These are phyloP conservation scores for Juglanconis sp. DNA, from an alignment of 2,329 filamentous ascomycete genomes.

Conservation along the genomic window DNA sequence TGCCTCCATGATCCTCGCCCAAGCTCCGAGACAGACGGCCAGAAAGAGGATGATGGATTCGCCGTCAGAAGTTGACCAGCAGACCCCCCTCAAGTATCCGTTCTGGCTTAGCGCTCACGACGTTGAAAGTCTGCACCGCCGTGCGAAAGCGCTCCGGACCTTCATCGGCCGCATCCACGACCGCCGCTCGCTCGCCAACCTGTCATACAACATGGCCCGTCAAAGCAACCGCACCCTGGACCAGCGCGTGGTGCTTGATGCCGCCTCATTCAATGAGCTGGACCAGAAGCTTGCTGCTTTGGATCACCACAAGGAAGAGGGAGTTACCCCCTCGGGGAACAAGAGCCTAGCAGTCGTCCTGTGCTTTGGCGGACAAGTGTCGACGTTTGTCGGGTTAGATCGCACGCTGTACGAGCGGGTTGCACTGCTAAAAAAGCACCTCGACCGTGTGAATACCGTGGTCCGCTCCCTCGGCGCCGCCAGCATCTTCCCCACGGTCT, in stretches of 20 bases:
- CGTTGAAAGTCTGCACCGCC: not conserved
- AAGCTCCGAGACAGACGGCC: not conserved
- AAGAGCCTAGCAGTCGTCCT: not conserved
- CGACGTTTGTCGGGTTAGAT: constrained; percentile 30
- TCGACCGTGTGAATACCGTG: constrained; percentile 22
- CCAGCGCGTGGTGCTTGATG: constrained; percentile 24
- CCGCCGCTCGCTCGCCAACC: constrained; percentile 9
- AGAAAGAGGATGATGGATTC: not conserved
- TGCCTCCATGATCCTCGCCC: constrained; percentile 23
- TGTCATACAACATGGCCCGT: constrained; percentile 31
- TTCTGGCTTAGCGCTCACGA: constrained; percentile 8
- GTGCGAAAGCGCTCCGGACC: not conserved
- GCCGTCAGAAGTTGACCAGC: not conserved
- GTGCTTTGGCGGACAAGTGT: constrained; percentile 22
- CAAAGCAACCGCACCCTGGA: constrained; percentile 27
- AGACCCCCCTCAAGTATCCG: not conserved
- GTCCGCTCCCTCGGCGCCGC: constrained; percentile 17
- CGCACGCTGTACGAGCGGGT: constrained; percentile 26
- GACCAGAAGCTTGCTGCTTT: not conserved
- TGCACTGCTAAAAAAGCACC: constrained; percentile 22
- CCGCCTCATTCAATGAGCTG: constrained; percentile 25
- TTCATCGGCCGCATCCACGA: not conserved
- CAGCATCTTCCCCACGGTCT: constrained; percentile 32
- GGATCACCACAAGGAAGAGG: not conserved
- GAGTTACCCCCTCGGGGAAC: not conserved